Conservation (phyloP, 176 grass and related monocot species). For the Eleusine indica region DNA sequence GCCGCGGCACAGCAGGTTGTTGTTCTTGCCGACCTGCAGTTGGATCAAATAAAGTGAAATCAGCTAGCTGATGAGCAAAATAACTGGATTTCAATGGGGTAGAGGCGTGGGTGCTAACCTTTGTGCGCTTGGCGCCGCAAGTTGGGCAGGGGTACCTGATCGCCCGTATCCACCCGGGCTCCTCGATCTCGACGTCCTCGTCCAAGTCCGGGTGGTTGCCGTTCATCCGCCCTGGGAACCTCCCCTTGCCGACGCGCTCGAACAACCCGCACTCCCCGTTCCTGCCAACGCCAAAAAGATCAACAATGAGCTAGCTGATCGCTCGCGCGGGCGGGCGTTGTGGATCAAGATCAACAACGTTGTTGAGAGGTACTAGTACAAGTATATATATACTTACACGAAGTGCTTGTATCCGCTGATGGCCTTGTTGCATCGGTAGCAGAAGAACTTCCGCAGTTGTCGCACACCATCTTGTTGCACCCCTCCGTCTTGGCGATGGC, state of each 20-base stretch:
- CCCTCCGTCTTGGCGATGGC: too few relatives aligned
- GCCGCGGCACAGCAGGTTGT: conserved; percentile 54
- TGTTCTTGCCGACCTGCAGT: conserved; percentile 58
- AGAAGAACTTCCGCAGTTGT: conserved; percentile 12
- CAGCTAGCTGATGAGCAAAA: neutral
- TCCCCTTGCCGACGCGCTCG: conserved; percentile 8
- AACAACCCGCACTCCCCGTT: conserved; percentile 25
- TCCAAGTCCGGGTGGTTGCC: neutral
- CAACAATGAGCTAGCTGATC: neutral
- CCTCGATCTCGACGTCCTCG: neutral
- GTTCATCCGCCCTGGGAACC: neutral
- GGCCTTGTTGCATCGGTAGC: conserved; percentile 27
- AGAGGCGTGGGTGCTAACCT: neutral
- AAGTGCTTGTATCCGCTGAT: conserved; percentile 20
- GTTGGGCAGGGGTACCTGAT: conserved; percentile 21
- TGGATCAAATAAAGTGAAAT: neutral
- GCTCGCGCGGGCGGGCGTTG: too few relatives aligned
- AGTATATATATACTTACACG: neutral
- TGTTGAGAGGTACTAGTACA: too few relatives aligned
- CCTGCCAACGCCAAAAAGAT: conserved; percentile 2
- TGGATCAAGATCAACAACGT: neutral
- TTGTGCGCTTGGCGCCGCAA: conserved; percentile 13
- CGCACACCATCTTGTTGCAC: conserved; percentile 18
- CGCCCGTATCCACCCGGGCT: conserved; percentile 7
- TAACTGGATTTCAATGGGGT: neutral